Evolutionary conservation across 192 early-diverging fungal species (phyloP).

Genomic region (Dissophora ornata): DNA sequence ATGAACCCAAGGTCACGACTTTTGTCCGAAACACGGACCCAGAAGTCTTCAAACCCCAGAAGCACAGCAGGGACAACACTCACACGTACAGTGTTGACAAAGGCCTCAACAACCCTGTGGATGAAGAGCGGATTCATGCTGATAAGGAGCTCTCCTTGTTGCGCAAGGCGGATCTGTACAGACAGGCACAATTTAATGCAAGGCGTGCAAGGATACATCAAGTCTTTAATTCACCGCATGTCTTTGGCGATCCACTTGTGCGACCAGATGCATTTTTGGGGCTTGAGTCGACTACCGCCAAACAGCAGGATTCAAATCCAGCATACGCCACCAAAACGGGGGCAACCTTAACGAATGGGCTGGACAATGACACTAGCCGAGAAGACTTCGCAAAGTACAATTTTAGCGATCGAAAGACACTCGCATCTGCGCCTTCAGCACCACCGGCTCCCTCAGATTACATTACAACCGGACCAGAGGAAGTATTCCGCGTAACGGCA

Average conservation of each 20-base stretch:
- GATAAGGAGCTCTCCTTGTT: not conserved
- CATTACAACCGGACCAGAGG: too few species aligned
- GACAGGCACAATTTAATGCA: not conserved
- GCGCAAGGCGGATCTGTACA: not conserved
- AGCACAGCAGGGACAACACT: not conserved
- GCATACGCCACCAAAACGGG: too few species aligned
- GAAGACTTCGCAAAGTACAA: slow-evolving; percentile 18
- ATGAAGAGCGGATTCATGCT: not conserved
- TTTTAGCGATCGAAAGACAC: slow-evolving; percentile 38
- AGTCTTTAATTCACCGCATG: not conserved
- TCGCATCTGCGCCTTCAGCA: slow-evolving; percentile 25
- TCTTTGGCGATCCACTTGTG: not conserved
- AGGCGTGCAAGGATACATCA: not conserved
- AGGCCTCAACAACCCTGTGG: not conserved
- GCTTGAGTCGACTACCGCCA: not conserved
- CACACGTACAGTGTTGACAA: not conserved
- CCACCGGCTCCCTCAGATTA: not conserved
- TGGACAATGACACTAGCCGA: not conserved
- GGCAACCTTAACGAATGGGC: too few species aligned
- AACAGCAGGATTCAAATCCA: not conserved
- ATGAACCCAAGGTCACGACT: slow-evolving; percentile 4
- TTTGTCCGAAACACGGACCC: slow-evolving; percentile 4
- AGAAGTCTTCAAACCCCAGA: not conserved
- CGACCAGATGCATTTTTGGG: not conserved
- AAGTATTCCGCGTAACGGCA: not conserved